These are phyloP conservation scores for Torulaspora microellipsoides DNA, from an alignment of 805 yeast species.

Conservation along the genomic window DNA sequence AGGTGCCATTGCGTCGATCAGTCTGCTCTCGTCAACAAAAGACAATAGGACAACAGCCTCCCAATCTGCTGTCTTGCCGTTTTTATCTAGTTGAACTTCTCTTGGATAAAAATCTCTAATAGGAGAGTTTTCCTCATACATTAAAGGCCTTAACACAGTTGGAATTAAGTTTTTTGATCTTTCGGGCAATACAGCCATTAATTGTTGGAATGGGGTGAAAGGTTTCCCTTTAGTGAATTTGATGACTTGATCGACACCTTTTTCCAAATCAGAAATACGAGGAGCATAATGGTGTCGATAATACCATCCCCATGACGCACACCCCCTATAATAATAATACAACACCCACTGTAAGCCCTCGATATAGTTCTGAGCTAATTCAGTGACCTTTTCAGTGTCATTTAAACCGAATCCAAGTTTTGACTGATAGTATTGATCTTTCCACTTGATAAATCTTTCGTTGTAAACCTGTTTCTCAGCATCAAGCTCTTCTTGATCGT, in stretches of 20 bases:
- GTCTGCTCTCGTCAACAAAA: conserved; percentile 80
- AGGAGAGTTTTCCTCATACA: conserved; percentile 83
- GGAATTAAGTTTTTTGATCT: conserved; percentile 83
- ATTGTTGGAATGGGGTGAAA: conserved; percentile 88
- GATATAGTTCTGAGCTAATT: conserved; percentile 71
- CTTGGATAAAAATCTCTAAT: conserved; percentile 87
- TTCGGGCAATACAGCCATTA: conserved; percentile 96
- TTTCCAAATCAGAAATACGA: conserved; percentile 77
- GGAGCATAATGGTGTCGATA: conserved; percentile 90
- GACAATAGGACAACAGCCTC: conserved; percentile 93
- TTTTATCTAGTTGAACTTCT: conserved; percentile 81
- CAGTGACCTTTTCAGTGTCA: conserved; percentile 55
- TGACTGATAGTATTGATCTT: conserved; percentile 75
- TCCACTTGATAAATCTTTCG: conserved; percentile 75
- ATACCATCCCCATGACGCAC: conserved; percentile 96
- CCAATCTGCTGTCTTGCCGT: conserved; percentile 96
- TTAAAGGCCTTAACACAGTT: conserved; percentile 64
- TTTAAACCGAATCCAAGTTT: conserved; percentile 67
- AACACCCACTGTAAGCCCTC: conserved; percentile 98
- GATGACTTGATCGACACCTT: conserved; percentile 63
- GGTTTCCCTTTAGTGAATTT: conserved; percentile 70
- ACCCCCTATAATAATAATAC: conserved; percentile 83
- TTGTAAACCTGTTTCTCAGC: conserved; percentile 61
- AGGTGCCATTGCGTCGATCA: conserved; percentile 69
- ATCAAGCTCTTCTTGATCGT: conserved; percentile 47